Evolutionary conservation across 2,329 filamentous ascomycete genomes (phyloP), one percentile per base, ranked within the genome.

Genomic region (Huntiella omanensis): DNA sequence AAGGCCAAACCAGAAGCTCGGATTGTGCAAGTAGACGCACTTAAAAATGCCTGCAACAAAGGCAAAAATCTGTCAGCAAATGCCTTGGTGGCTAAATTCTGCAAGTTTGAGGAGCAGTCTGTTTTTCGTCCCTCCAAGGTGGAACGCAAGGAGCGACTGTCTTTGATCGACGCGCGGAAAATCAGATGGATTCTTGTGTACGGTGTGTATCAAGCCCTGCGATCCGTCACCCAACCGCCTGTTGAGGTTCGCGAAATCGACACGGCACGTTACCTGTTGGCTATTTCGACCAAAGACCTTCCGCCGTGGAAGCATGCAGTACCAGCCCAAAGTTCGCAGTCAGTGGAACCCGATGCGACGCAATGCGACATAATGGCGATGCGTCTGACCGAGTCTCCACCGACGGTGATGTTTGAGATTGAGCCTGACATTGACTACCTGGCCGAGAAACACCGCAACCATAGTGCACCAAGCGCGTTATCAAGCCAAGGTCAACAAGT

Each of bases 161-260:
- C 60, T 0, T 61, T 75, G 8, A 64, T 69, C 6, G 83, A 88
- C 52, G 80, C 75, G 1, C 74, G 83, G 36, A 87, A 85, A 58
- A 71, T 86, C 12, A 70, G 83, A 35, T 91, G 83, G 83, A 72
- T 87, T 28, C 57, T 87, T 33, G 69, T 88, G 5, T 88, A 88
- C 54, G 70, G 75, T 13, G 69, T 75, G 3, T 70, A 84, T 48
- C 83, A 91, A 57, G 77, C 76, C n/a, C 67, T 91, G 1, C 68
- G 71, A 7, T 73, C 73, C 45, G 75, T 76, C 34, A 78, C 74
- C 1, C 63, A 70, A 33, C 64, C 71, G 0, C 77, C 83, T 0
- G 56, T 63, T 4, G 74, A 82, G 53, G 75, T 83, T 22, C 65
- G 66, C 12, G 71, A 80, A 46, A 62, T 65, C 1, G 63, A 68